Base-by-base conservation (phyloP, 2,329 filamentous ascomycete species). In the Penicillium brevicompactum region DNA sequence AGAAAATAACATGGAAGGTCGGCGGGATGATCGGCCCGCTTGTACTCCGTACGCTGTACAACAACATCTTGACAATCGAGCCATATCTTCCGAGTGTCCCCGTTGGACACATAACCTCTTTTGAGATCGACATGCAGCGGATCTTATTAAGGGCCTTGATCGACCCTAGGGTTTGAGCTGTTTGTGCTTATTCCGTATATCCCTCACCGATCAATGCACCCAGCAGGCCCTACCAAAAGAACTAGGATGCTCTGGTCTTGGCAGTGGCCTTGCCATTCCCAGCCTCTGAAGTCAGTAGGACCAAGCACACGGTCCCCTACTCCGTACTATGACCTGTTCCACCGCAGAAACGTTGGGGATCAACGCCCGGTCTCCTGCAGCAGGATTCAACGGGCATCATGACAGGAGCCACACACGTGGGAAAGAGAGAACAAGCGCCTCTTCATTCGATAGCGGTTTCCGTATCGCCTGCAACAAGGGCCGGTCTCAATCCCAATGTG, bases 281-380 rank as follows among this genome's bases (percentile, higher is more conserved):
- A 32, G 16, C 44, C 38, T 41, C 16, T 41, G 38, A 41, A 16
- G 18, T 21, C 38, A 21, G 40, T 22, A 50, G 10, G 10, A 46
- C 44, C 16, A 11, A 11, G 16, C 30, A 43, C 38, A 53, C 38
- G 46, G 51, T 49, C 46, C 49, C 40, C 47, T 50, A 27, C 47
- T 49, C 46, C 45, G 51, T 51, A 37, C 46, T 37, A 43, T 62
- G 49, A 44, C 41, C 40, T 49, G 70, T 73, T 70, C 53, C 70
- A 73, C 70, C 42, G 53, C 70, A 68, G 65, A 66, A 63, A 65
- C 67, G 66, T 69, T 69, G 62, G 51, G 60, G 57, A 55, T 53
- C 62, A 72, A 72, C 69, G 69, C 69, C 53, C 66, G 65, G 65
- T 57, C 56, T 68, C 60, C 63, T 72, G 70, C 70, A 70, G 65